phyloP scores from a whole-genome alignment of 768 basidiomycete genomes.

The Asterophora lycoperdoides region DNA sequence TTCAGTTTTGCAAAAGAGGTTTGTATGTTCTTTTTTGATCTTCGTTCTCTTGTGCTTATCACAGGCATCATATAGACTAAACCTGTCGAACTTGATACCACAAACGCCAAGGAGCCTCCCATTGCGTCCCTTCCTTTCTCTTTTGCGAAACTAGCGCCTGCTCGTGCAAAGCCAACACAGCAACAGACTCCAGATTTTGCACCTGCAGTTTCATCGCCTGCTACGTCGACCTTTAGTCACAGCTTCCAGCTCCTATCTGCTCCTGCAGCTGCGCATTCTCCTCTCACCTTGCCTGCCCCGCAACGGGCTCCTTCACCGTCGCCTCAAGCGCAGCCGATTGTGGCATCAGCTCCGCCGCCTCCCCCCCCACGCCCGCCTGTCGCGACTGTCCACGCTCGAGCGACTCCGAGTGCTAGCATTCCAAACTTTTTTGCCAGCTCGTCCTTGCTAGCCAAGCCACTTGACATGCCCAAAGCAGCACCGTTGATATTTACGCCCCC shows the following conservation, averaged over 20 bases:
- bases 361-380: not conserved
- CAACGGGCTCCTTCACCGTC: not conserved
- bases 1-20: constrained; percentile 69
- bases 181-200: not conserved
- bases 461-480: constrained; percentile 24
- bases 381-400: not conserved
- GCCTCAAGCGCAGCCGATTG: not conserved
- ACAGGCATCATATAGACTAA: constrained; percentile 23
- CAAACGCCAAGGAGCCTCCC: constrained; percentile 60
- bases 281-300: not conserved
- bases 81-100: constrained; percentile 35
- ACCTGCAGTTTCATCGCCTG: not conserved
- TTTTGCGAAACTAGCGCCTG: constrained; percentile 35
- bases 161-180: constrained; percentile 12
- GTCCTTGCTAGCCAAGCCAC: constrained; percentile 39
- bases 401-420: constrained; percentile 22
- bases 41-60: constrained; percentile 2
- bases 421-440: constrained; percentile 67
- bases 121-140: constrained; percentile 64
- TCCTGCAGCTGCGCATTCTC: not conserved
- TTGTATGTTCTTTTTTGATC: constrained; percentile 19
- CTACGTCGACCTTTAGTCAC: not conserved
- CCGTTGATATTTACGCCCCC: constrained; percentile 20
- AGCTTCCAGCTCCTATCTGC: not conserved
- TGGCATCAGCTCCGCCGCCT: not conserved